Base-by-base conservation (phyloP, 768 basidiomycete species). In the Kwoniella shandongensis region DNA sequence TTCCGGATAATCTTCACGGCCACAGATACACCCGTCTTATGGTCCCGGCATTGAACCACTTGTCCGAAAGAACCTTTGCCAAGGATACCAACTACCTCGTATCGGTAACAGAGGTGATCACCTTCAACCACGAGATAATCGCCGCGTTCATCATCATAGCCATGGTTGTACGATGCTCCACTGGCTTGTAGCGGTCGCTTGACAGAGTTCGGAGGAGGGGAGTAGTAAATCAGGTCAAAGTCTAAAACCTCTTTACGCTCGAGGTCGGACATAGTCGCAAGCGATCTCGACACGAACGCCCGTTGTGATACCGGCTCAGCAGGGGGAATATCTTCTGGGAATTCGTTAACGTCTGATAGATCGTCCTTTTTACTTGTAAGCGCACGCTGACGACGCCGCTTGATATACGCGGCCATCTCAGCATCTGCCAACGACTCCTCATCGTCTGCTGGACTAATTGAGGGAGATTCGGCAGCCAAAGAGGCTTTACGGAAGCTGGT, bases 1-100 rank as follows among this genome's bases (percentile, higher is more conserved):
- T 98, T 98, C 38, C 96, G 86, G 67, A 99, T 98, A 61, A 99
- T 98, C 82, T 99, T 99, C 79, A 99, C 86, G 17, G 96, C 96
- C 10, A 98, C 90, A n/a, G 91, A 92, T 68, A 89, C 84, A 10
- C 96, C 96, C 12, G 92, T 91, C 70, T 85, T 86, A 73, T 98
- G 90, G 78, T 98, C 96, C 39, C 94, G 86, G 76, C 94, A 97
- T 72, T 89, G 87, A 18, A 97, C 77, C 13, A 99, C 96, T 74
- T 98, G 96, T 17, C 96, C 96, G 67, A 99, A 99, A 7, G 94
- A 97, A 38, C 96, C 96, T 78, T 98, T 98, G 44, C 96, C 96
- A 38, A 98, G 85, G 3, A 89, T 88, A 65, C 88, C 90, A 51
- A 91, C 81, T 54, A 97, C 79, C 76, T 98, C 93, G 76, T 97